These are phyloP conservation scores for Hyaloscypha variabilis DNA, from an alignment of 495 filamentous ascomycete species.

Conservation along the genomic window DNA sequence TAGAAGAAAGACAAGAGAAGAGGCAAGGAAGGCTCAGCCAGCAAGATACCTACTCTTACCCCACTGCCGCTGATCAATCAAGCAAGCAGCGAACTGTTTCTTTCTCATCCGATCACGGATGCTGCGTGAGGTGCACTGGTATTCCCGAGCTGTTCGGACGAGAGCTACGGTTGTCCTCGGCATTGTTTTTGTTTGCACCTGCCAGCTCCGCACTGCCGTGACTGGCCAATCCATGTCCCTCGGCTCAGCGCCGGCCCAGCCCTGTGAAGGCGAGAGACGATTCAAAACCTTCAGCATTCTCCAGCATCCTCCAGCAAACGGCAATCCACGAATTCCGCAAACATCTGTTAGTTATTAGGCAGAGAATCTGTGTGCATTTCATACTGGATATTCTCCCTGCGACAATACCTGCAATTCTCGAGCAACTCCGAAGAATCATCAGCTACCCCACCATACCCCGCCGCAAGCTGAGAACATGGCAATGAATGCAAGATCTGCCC, in stretches of 20 bases:
- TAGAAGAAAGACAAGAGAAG: constrained; percentile 18
- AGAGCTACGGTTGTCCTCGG: constrained; percentile 24
- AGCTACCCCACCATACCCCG: constrained; percentile 29
- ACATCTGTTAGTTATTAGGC: too few species aligned
- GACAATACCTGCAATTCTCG: not conserved
- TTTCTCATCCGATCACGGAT: constrained; percentile 21
- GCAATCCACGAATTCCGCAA: too few species aligned
- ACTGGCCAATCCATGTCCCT: constrained; percentile 25
- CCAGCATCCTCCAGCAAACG: not conserved
- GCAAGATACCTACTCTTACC: not conserved
- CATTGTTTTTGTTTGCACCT: constrained; percentile 4
- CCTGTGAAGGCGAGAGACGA: not conserved
- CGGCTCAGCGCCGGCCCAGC: constrained; percentile 16
- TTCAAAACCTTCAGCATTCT: constrained; percentile 7
- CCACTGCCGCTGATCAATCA: constrained; percentile 13
- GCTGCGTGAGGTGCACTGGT: too few species aligned
- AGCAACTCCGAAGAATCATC: not conserved
- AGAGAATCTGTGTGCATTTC: too few species aligned
- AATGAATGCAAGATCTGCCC: constrained; percentile 49
- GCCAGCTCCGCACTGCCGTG: constrained; percentile 11
- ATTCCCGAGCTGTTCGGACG: not conserved
- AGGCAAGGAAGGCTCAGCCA: constrained; percentile 10
- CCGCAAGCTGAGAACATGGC: constrained; percentile 44
- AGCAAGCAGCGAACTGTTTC: not conserved
- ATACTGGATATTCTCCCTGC: not conserved